Conservation (phyloP, 208 protist species). For the Leishmania turanica region DNA sequence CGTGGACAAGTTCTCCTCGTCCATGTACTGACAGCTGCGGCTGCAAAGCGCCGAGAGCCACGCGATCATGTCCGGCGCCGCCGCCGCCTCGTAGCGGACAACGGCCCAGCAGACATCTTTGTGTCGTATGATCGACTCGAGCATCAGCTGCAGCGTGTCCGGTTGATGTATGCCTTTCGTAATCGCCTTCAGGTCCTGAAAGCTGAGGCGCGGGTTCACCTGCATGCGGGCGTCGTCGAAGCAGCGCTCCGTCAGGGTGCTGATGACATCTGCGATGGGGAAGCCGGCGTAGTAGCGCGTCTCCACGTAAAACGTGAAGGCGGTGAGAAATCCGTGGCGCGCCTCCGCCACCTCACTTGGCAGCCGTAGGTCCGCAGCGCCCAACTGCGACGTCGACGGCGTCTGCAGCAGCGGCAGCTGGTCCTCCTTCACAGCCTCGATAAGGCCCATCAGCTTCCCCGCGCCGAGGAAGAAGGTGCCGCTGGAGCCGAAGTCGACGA, state of each 20-base stretch:
- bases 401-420: conserved; percentile 44
- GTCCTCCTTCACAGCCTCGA: conserved; percentile 63
- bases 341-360: conserved; percentile 35
- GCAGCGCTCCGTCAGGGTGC: conserved; percentile 37
- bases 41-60: conserved; percentile 54
- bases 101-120: conserved; percentile 35
- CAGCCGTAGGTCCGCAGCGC: not conserved
- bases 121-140: conserved; percentile 49
- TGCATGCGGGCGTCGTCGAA: conserved; percentile 41
- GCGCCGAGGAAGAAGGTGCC: conserved; percentile 62
- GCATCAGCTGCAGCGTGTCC: conserved; percentile 55
- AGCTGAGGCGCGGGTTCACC: conserved; percentile 31
- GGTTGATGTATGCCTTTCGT: conserved; percentile 68
- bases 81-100: conserved; percentile 29
- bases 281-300: conserved; percentile 79
- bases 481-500: conserved; percentile 55
- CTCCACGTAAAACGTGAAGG: conserved; percentile 70
- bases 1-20: conserved; percentile 44
- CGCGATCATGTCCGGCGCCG: conserved; percentile 40
- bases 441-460: conserved; percentile 54
- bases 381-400: not conserved
- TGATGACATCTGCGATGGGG: conserved; percentile 46
- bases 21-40: conserved; percentile 44
- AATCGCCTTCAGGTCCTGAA: conserved; percentile 67
- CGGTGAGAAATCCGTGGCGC: conserved; percentile 55